phyloP scores from a whole-genome alignment of 2,329 filamentous ascomycete species.

The Trichoderma cornu-damae region DNA sequence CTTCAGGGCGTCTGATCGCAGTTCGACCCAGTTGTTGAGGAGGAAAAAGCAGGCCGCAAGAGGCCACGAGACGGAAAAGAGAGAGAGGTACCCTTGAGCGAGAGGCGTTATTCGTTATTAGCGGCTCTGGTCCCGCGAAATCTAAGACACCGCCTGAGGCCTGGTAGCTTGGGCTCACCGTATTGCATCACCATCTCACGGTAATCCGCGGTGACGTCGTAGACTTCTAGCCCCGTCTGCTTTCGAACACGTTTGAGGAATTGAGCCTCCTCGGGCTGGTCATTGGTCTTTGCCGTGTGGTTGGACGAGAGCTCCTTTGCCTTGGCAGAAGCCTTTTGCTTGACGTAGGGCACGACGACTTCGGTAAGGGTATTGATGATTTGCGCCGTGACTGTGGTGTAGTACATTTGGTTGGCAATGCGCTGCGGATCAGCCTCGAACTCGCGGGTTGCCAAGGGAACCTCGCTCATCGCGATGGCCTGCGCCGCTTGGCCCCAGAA shows the following conservation, averaged over 20 bases:
- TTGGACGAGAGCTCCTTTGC: conserved; percentile 69
- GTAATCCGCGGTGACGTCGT: conserved; percentile 87
- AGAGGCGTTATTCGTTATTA: conserved; percentile 20
- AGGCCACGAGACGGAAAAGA: conserved; percentile 94
- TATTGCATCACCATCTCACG: conserved; percentile 89
- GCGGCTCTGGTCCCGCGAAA: too few relatives aligned
- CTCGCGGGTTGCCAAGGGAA: conserved; percentile 57
- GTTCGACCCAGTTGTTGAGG: conserved; percentile 92
- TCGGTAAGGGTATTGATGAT: conserved; percentile 84
- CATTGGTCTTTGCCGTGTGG: conserved; percentile 49
- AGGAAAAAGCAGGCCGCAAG: conserved; percentile 85
- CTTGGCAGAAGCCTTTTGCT: conserved; percentile 71
- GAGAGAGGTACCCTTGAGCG: conserved; percentile 71
- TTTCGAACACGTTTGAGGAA: conserved; percentile 78
- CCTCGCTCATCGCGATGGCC: conserved; percentile 69
- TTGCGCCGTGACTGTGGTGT: conserved; percentile 91
- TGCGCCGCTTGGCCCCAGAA: conserved; percentile 71
- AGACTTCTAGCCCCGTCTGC: conserved; percentile 75
- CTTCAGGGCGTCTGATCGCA: conserved; percentile 90
- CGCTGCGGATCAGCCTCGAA: conserved; percentile 82
- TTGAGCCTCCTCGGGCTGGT: conserved; percentile 68
- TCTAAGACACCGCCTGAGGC: too few relatives aligned
- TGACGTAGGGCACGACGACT: conserved; percentile 76
- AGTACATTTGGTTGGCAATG: conserved; percentile 87
- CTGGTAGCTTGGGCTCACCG: conserved; percentile 45